phyloP scores from a whole-genome alignment of 495 filamentous ascomycete species.

The Xylaria venustula region DNA sequence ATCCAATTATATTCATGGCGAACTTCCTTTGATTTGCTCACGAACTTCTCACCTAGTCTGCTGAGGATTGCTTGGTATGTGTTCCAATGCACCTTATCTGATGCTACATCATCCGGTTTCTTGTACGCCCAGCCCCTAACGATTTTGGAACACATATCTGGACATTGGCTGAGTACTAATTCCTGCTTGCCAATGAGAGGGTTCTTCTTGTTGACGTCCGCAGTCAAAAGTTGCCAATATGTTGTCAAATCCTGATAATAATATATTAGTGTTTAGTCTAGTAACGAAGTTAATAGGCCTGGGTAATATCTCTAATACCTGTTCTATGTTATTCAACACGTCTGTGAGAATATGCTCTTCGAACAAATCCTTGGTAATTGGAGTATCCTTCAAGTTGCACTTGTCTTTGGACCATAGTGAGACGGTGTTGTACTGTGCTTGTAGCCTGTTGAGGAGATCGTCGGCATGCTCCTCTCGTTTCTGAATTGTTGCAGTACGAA shows the following conservation, averaged over 20 bases:
- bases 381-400: neutral
- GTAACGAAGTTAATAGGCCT: neutral
- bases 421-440: slow-evolving; percentile 15
- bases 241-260: neutral
- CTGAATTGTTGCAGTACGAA: slow-evolving; percentile 12
- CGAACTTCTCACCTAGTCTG: slow-evolving; percentile 13
- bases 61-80: slow-evolving; percentile 20
- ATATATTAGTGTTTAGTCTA: neutral
- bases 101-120: slow-evolving; percentile 6
- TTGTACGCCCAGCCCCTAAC: slow-evolving; percentile 17
- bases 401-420: slow-evolving; percentile 18
- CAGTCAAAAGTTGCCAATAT: neutral
- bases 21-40: neutral
- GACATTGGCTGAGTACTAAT: neutral
- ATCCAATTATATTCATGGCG: slow-evolving; percentile 16
- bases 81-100: slow-evolving; percentile 1
- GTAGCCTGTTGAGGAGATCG: slow-evolving; percentile 12
- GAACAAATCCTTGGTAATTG: neutral
- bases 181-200: neutral
- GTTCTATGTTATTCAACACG: neutral
- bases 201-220: neutral
- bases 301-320: neutral
- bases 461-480: slow-evolving; percentile 18
- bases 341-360: neutral
- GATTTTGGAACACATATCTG: neutral